These are phyloP conservation scores for Pterocarpus santalinus DNA, from an alignment of 306 rosid species.

Conservation along the genomic window DNA sequence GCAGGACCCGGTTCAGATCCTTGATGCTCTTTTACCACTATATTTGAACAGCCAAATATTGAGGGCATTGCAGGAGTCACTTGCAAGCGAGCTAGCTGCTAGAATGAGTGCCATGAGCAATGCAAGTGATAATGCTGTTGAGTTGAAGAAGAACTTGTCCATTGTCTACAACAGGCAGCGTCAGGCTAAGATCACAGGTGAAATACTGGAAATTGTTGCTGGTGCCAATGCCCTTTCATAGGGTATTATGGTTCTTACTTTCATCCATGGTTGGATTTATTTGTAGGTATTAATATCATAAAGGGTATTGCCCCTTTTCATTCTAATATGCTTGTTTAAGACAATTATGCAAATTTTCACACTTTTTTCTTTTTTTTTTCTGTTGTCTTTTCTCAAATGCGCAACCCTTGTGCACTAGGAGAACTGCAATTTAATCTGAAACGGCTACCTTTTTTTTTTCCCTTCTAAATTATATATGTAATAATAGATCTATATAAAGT, in stretches of 20 bases:
- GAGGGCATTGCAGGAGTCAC: constrained; percentile 91
- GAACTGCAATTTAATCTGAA: constrained; percentile 47
- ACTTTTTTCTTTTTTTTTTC: constrained; percentile 17
- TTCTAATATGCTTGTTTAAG: constrained; percentile 43
- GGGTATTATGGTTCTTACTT: not conserved
- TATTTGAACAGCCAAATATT: constrained; percentile 88
- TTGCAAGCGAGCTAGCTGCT: constrained; percentile 92
- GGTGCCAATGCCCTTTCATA: constrained; percentile 73
- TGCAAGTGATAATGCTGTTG: constrained; percentile 78
- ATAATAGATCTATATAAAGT: constrained; percentile 43
- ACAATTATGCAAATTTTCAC: constrained; percentile 45
- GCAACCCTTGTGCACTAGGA: constrained; percentile 46
- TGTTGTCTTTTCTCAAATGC: constrained; percentile 46
- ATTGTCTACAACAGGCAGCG: constrained; percentile 73
- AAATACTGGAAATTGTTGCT: constrained; percentile 92
- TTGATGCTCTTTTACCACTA: constrained; percentile 85
- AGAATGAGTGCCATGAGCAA: constrained; percentile 93
- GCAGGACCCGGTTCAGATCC: constrained; percentile 95
- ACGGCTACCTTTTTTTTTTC: constrained; percentile 22
- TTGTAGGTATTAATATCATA: constrained; percentile 50
- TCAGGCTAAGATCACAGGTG: constrained; percentile 92
- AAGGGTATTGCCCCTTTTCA: constrained; percentile 38
- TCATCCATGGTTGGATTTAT: constrained; percentile 45
- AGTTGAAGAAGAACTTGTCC: constrained; percentile 77
- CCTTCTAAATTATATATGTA: constrained; percentile 41